Percentiles rank a stretch among this genome's conserved stretches.
These are phyloP conservation scores for Canavalia gladiata DNA, from an alignment of 306 rosid species.

Conservation along the genomic window DNA sequence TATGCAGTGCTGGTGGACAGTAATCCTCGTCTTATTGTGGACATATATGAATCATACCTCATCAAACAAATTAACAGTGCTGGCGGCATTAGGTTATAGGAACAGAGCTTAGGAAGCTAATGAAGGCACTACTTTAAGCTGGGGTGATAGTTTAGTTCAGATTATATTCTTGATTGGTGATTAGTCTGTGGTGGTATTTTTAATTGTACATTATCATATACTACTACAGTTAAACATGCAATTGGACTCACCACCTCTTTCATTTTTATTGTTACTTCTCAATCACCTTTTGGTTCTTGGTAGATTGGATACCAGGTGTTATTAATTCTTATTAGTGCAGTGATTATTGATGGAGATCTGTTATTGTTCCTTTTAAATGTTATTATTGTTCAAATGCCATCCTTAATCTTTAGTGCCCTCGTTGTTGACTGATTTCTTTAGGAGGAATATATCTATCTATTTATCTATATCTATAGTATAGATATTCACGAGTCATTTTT, in stretches of 20 bases:
- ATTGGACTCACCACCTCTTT: background rate
- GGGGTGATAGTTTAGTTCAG: conserved; percentile 31
- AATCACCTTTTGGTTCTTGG: conserved; percentile 11
- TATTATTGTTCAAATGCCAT: background rate
- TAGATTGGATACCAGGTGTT: background rate
- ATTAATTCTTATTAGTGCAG: background rate
- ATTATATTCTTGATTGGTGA: conserved; percentile 32
- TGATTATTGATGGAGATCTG: background rate
- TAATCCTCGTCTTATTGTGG: conserved; percentile 80
- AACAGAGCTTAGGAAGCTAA: background rate
- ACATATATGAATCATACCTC: conserved; percentile 81
- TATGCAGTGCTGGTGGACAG: conserved; percentile 73
- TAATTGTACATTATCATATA: conserved; percentile 43
- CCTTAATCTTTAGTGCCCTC: background rate
- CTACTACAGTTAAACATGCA: conserved; percentile 33
- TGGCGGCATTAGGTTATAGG: conserved; percentile 44
- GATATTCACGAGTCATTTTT: too few relatives aligned
- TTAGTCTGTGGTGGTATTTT: conserved; percentile 37
- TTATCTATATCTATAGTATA: too few relatives aligned
- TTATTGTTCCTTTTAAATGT: background rate
- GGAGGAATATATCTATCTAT: background rate
- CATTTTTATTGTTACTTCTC: conserved; percentile 4
- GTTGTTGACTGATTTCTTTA: background rate
- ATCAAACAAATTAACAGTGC: conserved; percentile 76
- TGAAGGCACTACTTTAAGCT: conserved; percentile 14